Evolutionary conservation across 495 filamentous ascomycete species (phyloP).

Genomic region (Margaritispora aquatica): DNA sequence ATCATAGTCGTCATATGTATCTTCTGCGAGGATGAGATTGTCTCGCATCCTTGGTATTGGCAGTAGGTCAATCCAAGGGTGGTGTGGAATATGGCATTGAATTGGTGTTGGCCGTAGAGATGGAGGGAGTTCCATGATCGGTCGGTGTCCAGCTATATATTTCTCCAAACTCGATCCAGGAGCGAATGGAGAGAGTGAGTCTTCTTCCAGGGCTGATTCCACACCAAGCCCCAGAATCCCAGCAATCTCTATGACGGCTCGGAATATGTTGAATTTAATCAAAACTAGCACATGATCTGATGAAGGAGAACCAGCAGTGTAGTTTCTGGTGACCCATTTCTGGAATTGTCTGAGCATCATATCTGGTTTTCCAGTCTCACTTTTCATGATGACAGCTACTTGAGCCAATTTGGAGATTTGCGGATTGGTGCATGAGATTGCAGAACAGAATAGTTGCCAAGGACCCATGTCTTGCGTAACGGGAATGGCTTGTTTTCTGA

Average conservation of each 20-base stretch:
- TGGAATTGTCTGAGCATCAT: constrained; percentile 8
- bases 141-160: neutral
- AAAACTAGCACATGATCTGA: constrained; percentile 9
- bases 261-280: constrained; percentile 21
- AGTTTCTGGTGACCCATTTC: constrained; percentile 4
- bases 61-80: constrained; percentile 23
- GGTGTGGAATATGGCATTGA: constrained; percentile 16
- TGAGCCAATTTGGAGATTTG: neutral
- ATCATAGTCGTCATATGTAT: constrained; percentile 7
- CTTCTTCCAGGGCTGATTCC: neutral
- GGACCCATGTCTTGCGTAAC: neutral
- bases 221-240: neutral
- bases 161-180: neutral
- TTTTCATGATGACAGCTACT: neutral
- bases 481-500: neutral
- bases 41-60: constrained; percentile 22
- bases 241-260: constrained; percentile 13
- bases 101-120: constrained; percentile 18
- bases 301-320: neutral
- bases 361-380: neutral
- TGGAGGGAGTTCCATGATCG: neutral
- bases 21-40: constrained; percentile 16
- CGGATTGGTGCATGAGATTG: neutral
- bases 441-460: neutral
- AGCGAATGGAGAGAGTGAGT: constrained; percentile 11